These are phyloP conservation scores for Starmerella bombicola DNA, from an alignment of 805 yeast genomes.

Conservation along the genomic window DNA sequence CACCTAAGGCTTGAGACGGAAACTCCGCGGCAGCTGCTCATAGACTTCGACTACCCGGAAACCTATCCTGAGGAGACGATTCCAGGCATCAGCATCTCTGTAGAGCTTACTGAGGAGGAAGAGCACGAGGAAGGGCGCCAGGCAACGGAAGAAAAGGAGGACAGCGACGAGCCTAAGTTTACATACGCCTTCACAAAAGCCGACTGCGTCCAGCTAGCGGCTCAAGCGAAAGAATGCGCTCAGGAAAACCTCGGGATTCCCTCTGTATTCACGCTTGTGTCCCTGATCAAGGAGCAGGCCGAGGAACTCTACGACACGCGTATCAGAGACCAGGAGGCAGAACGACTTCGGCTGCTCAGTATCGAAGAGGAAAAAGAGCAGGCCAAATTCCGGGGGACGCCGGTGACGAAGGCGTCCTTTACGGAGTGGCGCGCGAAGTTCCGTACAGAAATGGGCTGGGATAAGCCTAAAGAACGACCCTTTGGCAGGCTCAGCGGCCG, in stretches of 20 bases:
- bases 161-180: constrained; percentile 31
- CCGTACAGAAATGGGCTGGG: constrained; percentile 60
- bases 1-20: constrained; percentile 54
- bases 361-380: constrained; percentile 72
- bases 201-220: constrained; percentile 24
- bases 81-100: constrained; percentile 9
- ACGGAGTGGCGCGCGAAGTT: constrained; percentile 59
- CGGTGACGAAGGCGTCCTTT: constrained; percentile 71
- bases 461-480: constrained; percentile 43
- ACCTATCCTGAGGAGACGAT: constrained; percentile 69
- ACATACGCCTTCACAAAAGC: constrained; percentile 37
- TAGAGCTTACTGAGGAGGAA: constrained; percentile 31
- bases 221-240: constrained; percentile 33
- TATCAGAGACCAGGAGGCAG: constrained; percentile 41
- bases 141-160: constrained; percentile 35
- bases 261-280: constrained; percentile 68
- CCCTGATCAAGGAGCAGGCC: constrained; percentile 68
- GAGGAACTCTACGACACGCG: constrained; percentile 56
- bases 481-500: constrained; percentile 73
- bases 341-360: constrained; percentile 45
- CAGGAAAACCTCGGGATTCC: constrained; percentile 81
- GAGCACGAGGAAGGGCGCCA: constrained; percentile 31
- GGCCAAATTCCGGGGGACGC: constrained; percentile 80
- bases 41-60: constrained; percentile 62
- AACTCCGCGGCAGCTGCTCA: constrained; percentile 43